A percentile compares a stretch with the other conserved stretches of the same genome.
Conservation (phyloP, 768 basidiomycete species). For the Rhizopogon sp. region DNA sequence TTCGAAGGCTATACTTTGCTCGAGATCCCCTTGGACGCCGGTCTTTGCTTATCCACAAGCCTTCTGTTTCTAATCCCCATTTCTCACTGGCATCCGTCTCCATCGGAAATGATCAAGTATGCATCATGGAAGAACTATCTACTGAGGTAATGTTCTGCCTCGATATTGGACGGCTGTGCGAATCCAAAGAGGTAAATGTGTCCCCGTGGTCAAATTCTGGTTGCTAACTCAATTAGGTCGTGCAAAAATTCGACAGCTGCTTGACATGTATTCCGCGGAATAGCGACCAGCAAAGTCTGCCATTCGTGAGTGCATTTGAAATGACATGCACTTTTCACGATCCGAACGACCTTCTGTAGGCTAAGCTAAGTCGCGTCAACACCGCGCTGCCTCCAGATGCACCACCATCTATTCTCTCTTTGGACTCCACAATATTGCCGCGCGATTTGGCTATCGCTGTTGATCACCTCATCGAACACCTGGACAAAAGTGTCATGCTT, state of each 20-base stretch:
- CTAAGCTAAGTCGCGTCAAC: constrained; percentile 41
- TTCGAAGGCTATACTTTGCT: constrained; percentile 58
- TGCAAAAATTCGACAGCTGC: constrained; percentile 13
- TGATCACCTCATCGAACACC: constrained; percentile 45
- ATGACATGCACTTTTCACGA: background rate
- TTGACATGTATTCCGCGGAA: constrained; percentile 18
- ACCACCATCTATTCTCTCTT: constrained; percentile 24
- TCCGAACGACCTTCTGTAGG: constrained; percentile 28
- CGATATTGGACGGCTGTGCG: constrained; percentile 31
- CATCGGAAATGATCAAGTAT: constrained; percentile 38
- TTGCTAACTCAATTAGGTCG: constrained; percentile 14
- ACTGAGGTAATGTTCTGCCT: constrained; percentile 55
- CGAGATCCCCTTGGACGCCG: constrained; percentile 84
- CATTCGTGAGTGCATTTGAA: constrained; percentile 18
- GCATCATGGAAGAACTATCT: constrained; percentile 55
- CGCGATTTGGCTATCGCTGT: constrained; percentile 36
- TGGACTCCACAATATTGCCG: constrained; percentile 37
- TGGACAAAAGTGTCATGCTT: constrained; percentile 65
- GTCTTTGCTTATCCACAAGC: constrained; percentile 72
- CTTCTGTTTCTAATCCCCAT: constrained; percentile 41
- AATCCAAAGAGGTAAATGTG: constrained; percentile 21
- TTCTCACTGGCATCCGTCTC: constrained; percentile 68
- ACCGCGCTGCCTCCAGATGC: constrained; percentile 39
- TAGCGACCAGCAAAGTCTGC: constrained; percentile 3
- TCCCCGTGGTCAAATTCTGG: background rate